Base-by-base conservation (phyloP, 441 rosid genomes). In the Arabidopsis lyrata region DNA sequence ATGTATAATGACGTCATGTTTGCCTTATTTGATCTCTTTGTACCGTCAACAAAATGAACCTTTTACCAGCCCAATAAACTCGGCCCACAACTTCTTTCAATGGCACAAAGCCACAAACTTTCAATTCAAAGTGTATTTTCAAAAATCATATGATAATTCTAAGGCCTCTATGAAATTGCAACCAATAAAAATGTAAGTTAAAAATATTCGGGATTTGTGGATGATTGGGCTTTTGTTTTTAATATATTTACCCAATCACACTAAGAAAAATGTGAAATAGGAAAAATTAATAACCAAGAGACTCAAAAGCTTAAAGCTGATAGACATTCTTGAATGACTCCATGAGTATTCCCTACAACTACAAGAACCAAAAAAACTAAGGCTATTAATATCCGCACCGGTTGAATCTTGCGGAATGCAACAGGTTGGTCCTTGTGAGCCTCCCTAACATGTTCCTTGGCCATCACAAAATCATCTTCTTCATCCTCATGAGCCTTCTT, bases 331-430 rank as follows among this genome's bases (percentile, higher is more conserved):
- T 72, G 68, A 72, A 72, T 22, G 24, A 39, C 8, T 50, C 52
- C 44, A 50, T 50, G 29, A 61, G 54, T 27, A 62, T 62, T 50
- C 62, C 68, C 54, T 45, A 45, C 52, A 3, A 15, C 54, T 45
- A 45, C 52, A 3, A 48, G 52, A 48, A 15, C 5, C 20, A 48
- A 16, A 3, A 48, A 16, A 7, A 15, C 12, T 8, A 8, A 48
- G 13, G 27, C 52, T 48, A 48, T 18, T 16, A 48, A 16, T 16
- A 48, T 8, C 27, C 11, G 24, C 79, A 85, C 63, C 57, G 82
- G 82, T 76, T 88, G 89, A 88, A 81, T 87, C 80, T 80, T 88
- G 82, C 86, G 78, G 72, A 85, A 88, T 63, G 62, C 84, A 31
- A 89, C 81, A 66, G 84, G 72, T 20, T 85, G 88, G 63, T 81